Evolutionary conservation across 768 basidiomycete species (phyloP).

Genomic region (Zangia roseola): DNA sequence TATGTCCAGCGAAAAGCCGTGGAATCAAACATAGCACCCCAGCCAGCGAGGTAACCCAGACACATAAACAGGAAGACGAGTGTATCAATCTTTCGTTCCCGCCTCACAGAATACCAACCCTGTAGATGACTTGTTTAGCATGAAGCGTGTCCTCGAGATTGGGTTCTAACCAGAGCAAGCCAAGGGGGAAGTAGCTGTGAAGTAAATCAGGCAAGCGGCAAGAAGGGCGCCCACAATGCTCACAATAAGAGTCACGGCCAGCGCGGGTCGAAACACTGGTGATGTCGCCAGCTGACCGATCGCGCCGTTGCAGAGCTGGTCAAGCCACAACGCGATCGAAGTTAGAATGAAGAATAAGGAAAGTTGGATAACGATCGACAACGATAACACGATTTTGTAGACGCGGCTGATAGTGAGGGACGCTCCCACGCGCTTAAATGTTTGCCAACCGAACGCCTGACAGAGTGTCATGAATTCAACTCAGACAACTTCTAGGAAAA

Average conservation of each 20-base stretch:
- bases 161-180: constrained; percentile 51
- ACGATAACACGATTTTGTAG: constrained; percentile 67
- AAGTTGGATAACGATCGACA: constrained; percentile 76
- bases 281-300: constrained; percentile 54
- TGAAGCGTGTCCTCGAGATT: neutral
- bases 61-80: constrained; percentile 61
- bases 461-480: neutral
- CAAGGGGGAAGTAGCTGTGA: constrained; percentile 64
- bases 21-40: constrained; percentile 72
- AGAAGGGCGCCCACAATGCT: constrained; percentile 27
- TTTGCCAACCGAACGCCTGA: constrained; percentile 81
- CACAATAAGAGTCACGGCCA: constrained; percentile 59
- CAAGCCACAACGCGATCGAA: constrained; percentile 73
- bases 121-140: constrained; percentile 20
- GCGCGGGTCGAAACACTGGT: constrained; percentile 52
- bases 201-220: constrained; percentile 1
- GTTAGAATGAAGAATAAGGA: constrained; percentile 73
- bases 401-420: constrained; percentile 69
- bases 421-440: constrained; percentile 83
- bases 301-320: constrained; percentile 67
- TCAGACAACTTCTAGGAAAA: neutral
- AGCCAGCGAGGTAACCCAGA: constrained; percentile 61
- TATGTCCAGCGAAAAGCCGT: constrained; percentile 77
- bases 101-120: constrained; percentile 78
- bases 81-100: constrained; percentile 60